Evolutionary conservation across 306 rosid species (phyloP), one percentile per base, ranked within the genome.

Genomic region (Quercus engelmannii): DNA sequence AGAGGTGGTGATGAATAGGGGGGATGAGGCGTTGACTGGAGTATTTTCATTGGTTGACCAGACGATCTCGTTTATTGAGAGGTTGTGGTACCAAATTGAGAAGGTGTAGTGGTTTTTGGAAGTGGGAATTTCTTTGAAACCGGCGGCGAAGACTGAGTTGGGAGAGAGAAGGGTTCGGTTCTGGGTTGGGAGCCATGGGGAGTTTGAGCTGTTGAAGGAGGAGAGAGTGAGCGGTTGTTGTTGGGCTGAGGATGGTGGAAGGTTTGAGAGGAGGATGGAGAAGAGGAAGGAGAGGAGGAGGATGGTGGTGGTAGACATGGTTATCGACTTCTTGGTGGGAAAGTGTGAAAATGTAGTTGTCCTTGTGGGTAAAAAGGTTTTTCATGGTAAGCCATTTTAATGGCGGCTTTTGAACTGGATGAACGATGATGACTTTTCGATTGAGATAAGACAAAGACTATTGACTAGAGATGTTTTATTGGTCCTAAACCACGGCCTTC

Each of bases 121-220:
- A 7, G 33, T 25, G 38, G 93, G 81, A 8, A 56, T 15, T 59
- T 17, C 74, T 3, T 11, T 56, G 69, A 92, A 92, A 3, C 97
- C 97, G 4, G 97, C 92, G 17, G 87, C 59, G 91, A 92, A 92
- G 49, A 69, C 54, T 33, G 84, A 78, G 81, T 87, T 85, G n/a
- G 81, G 85, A 15, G 97, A 92, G 67, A 72, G 20, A 28, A 92
- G 86, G 69, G 57, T 80, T n/a, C 0, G 84, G 76, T 87, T 87
- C 71, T 81, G 78, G 21, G 19, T 13, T 30, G 91, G 89, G 0
- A 1, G 68, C 97, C 97, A 92, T 64, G 91, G 93, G 23, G 88
- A 80, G 81, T 49, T 2, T 20, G 90, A 84, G 82, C 51, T 55
- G 51, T 80, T 82, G 85, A 90, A 87, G 72, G 89, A 71, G 15